These are phyloP conservation scores for Lablab purpureus DNA, from an alignment of 306 rosid species.

Conservation along the genomic window DNA sequence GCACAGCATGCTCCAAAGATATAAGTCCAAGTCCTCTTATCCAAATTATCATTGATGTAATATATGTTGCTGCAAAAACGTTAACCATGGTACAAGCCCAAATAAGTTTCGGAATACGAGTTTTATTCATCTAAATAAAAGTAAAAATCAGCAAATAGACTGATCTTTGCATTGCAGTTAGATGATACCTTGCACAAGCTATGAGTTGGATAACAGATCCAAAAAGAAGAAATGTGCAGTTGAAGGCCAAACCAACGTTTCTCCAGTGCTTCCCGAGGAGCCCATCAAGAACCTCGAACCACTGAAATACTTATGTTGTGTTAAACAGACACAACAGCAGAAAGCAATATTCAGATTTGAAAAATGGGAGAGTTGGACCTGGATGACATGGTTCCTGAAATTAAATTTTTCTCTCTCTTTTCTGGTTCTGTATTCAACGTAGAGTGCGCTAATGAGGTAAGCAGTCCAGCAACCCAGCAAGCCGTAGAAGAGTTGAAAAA, in stretches of 20 bases:
- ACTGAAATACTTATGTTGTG: constrained; percentile 45
- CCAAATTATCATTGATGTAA: constrained; percentile 49
- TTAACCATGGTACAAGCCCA: neutral
- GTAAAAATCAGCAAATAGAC: neutral
- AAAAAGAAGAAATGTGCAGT: constrained; percentile 90
- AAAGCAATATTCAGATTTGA: neutral
- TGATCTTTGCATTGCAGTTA: neutral
- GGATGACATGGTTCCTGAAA: constrained; percentile 92
- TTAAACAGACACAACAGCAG: neutral
- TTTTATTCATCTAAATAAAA: neutral
- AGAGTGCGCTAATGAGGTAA: constrained; percentile 79
- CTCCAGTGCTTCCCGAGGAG: constrained; percentile 90
- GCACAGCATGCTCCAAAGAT: constrained; percentile 96
- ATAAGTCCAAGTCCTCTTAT: constrained; percentile 92
- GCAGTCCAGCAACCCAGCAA: constrained; percentile 90
- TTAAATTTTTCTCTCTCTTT: constrained; percentile 81
- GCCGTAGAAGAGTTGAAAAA: constrained; percentile 81
- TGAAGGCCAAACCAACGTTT: constrained; percentile 91
- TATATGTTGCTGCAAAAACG: constrained; percentile 71
- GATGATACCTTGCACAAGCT: constrained; percentile 82
- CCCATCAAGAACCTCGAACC: constrained; percentile 96
- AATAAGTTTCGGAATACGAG: neutral
- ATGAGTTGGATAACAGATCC: constrained; percentile 91
- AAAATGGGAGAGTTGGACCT: constrained; percentile 46
- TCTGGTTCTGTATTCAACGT: constrained; percentile 83